Evolutionary conservation across 139 green algal species (phyloP), one percentile per base, ranked within the genome.

Genomic region (Protoeuglena noctilucae): DNA sequence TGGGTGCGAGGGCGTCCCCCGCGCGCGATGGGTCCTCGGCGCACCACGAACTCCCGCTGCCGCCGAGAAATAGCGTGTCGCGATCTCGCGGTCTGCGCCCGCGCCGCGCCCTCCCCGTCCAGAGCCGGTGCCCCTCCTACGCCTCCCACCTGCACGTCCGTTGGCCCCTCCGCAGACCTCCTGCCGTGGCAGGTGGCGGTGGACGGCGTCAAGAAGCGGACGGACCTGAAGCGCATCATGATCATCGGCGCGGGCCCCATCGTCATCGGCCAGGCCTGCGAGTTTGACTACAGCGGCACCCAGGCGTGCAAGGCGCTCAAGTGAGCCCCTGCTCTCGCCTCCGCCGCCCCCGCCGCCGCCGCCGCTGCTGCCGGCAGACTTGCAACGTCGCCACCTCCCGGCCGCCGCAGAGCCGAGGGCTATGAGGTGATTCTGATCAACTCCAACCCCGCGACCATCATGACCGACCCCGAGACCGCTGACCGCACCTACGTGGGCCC

Each of bases 281-380:
- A 99, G 76, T 99, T 99, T 61, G 92, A 99, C 65, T 99, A 99
- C 72, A 95, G 84, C 17, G 91, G 91, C 19, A 94, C 83, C 2
- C 89, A 97, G 70, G 92, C 92, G 22, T 97, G 89, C 84, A 99
- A 99, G 74, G 80, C 92, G 0, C 81, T 99, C 28, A 92, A 81
- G 79, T 85, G 55, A 70, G 62, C 58, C 48, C 22, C 48, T 23
- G 21, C 7, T 7, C 34, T 43, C 34, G 9, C 9, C 34, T 43
- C 9, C 34, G 9, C 9, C 34, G n/a, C n/a, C n/a, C n/a, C n/a
- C n/a, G n/a, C n/a, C n/a, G n/a, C n/a, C n/a, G n/a, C n/a, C n/a
- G n/a, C n/a, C n/a, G n/a, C n/a, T n/a, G n/a, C n/a, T n/a, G n/a
- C n/a, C n/a, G n/a, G n/a, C n/a, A n/a, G n/a, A n/a, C n/a, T n/a